A percentile compares a stretch with the other conserved stretches of the same genome.
These are phyloP conservation scores for barrel medic (Medicago truncatula) DNA, from an alignment of 306 rosid genomes.

Conservation along the genomic window DNA sequence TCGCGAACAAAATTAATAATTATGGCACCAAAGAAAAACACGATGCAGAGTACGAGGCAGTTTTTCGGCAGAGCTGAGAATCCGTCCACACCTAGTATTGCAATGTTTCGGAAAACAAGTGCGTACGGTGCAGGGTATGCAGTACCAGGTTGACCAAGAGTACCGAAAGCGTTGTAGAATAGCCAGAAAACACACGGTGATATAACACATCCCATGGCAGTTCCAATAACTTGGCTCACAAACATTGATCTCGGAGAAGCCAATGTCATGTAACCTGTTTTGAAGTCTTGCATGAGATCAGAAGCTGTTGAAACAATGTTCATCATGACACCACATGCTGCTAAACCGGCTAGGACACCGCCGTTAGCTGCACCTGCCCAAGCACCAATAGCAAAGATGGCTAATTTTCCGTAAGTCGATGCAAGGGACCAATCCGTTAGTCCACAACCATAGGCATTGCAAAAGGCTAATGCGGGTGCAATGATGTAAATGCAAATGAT, in stretches of 20 bases:
- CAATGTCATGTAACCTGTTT: constrained; percentile 61
- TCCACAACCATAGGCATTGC: constrained; percentile 62
- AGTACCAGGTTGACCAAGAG: constrained; percentile 45
- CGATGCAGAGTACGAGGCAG: constrained; percentile 51
- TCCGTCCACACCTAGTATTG: constrained; percentile 58
- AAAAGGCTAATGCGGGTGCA: constrained; percentile 59
- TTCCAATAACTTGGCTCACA: constrained; percentile 59
- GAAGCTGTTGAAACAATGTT: constrained; percentile 62
- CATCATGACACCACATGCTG: constrained; percentile 68
- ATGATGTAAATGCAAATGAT: constrained; percentile 49
- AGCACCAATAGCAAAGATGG: constrained; percentile 55
- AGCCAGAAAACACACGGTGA: constrained; percentile 67
- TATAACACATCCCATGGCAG: constrained; percentile 52
- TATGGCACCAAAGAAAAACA: constrained; percentile 47
- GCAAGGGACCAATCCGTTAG: constrained; percentile 66
- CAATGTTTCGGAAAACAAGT: constrained; percentile 52
- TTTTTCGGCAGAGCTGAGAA: constrained; percentile 50
- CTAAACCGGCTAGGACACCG: constrained; percentile 57
- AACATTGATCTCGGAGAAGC: constrained; percentile 64
- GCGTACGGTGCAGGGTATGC: constrained; percentile 55
- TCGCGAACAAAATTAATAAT: constrained; percentile 45
- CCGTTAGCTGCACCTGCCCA: constrained; percentile 61
- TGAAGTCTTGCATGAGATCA: constrained; percentile 63
- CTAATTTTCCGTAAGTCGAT: constrained; percentile 59
- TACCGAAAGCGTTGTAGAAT: constrained; percentile 47